Evolutionary conservation across 1,284 basidiomycete species (phyloP).

Genomic region (Dichomitus squalens): DNA sequence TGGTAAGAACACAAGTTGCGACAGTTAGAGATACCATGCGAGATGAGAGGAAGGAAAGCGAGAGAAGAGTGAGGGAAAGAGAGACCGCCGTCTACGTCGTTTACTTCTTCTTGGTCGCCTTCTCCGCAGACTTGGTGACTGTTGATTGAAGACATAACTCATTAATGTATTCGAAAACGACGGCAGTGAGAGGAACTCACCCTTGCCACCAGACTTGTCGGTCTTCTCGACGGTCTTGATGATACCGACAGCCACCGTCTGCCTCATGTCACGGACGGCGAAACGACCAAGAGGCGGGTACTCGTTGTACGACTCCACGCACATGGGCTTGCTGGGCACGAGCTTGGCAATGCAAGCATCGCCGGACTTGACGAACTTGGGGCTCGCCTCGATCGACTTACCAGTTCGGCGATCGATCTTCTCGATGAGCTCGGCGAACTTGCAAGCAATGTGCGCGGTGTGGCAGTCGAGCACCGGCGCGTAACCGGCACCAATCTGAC

Average conservation of each 20-base stretch:
- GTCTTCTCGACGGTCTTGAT: conserved; percentile 96
- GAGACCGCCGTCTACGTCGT: conserved; percentile 50
- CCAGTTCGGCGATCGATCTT: conserved; percentile 99
- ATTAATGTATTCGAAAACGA: conserved; percentile 17
- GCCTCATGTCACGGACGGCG: conserved; percentile 97
- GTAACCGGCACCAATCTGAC: conserved; percentile 98
- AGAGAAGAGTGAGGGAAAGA: conserved; percentile 47
- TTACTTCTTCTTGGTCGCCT: conserved; percentile 96
- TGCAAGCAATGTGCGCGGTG: conserved; percentile 99
- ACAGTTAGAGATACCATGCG: conserved; percentile 48
- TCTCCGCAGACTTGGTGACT: conserved; percentile 96
- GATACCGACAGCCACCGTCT: conserved; percentile 97
- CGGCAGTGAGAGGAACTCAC: conserved; percentile 43
- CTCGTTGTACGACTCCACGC: conserved; percentile 96
- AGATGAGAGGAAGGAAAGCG: conserved; percentile 46
- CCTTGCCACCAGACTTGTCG: conserved; percentile 84
- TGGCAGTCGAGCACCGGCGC: conserved; percentile 99
- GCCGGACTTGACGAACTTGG: conserved; percentile 98
- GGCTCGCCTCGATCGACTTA: conserved; percentile 85
- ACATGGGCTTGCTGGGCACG: conserved; percentile 96
- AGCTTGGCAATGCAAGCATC: conserved; percentile 98
- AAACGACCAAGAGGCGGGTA: conserved; percentile 99
- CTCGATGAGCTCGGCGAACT: conserved; percentile 97
- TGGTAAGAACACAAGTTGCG: conserved; percentile 40
- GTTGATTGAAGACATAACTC: conserved; percentile 2